Evolutionary conservation across 2,329 filamentous ascomycete genomes (phyloP), one percentile per base, ranked within the genome.

Genomic region (Trichoderma endophyticum): DNA sequence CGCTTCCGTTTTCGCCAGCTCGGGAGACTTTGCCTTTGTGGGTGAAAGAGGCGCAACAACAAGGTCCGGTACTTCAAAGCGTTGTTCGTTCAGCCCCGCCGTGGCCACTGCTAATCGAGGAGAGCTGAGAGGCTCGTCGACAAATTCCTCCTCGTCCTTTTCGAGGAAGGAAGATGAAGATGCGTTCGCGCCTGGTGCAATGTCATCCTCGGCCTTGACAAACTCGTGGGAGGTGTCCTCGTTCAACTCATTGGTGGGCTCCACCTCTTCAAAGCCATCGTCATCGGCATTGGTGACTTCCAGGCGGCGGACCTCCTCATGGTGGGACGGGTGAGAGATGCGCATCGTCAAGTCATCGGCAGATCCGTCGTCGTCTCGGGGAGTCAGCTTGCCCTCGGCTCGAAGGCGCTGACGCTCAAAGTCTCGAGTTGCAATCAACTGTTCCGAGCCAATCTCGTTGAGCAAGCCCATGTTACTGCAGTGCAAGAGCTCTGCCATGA

Each of bases 391-490:
- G 56, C 94, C 95, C 78, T 96, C 92, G 1, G 85, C 86, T 76
- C 94, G 91, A 56, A 98, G 84, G 51, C 90, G 89, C 75, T 97
- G 93, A 64, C 96, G 90, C 79, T 98, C 94, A 12, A 86, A 83
- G 78, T 99, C 95, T 73, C 96, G 89, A 56, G 89, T 86, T 73
- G 88, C 90, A 73, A 98, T 94, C 75, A 97, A 90, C 75, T 94
- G 91, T 79, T 99, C 95, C 12, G 94, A 95, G 36, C 95, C 96
- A 11, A 90, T 86, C 80, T 98, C 95, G 79, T 99, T 99, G 75
- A 99, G 84, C 43, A 99, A 85, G 6, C 93, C 95, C 96, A 99
- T 99, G 80, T 99, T 99, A 81, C 95, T 98, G 82, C 96, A 99
- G 81, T 99, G 96, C 51, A 99, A 84, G 59, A 99, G 86, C 82